Evolutionary conservation across 768 basidiomycete species (phyloP).

Genomic region (Leccinum rimulosum): DNA sequence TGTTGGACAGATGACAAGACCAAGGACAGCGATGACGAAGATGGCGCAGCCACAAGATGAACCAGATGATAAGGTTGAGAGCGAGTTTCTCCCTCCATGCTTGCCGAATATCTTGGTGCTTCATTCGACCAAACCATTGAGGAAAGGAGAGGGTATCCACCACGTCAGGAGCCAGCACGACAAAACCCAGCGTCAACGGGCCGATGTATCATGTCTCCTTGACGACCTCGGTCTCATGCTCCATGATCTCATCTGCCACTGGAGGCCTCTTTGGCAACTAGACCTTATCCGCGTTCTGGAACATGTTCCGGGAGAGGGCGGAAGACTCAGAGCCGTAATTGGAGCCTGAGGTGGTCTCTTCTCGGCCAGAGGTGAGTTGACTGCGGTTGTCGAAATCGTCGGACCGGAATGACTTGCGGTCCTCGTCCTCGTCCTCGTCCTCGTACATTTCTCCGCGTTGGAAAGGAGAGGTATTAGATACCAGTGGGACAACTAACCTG

Average conservation of each 20-base stretch:
- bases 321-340: slow-evolving; percentile 91
- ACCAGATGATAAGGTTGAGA: slow-evolving; percentile 94
- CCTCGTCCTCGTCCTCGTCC: slow-evolving; percentile 78
- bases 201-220: slow-evolving; percentile 79
- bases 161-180: slow-evolving; percentile 89
- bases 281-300: slow-evolving; percentile 76
- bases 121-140: slow-evolving; percentile 86
- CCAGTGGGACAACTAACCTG: slow-evolving; percentile 88
- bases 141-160: slow-evolving; percentile 77
- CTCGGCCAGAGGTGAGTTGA: slow-evolving; percentile 72
- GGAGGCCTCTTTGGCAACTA: slow-evolving; percentile 77
- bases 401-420: slow-evolving; percentile 66
- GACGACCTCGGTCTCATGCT: slow-evolving; percentile 87
- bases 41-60: slow-evolving; percentile 86
- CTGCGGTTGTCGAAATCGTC: slow-evolving; percentile 83
- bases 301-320: slow-evolving; percentile 94
- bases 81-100: slow-evolving; percentile 98
- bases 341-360: slow-evolving; percentile 84
- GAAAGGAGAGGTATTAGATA: slow-evolving; percentile 79
- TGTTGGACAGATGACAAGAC: slow-evolving; percentile 88
- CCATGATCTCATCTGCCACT: slow-evolving; percentile 83
- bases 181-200: slow-evolving; percentile 82
- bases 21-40: slow-evolving; percentile 90
- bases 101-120: slow-evolving; percentile 88
- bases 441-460: slow-evolving; percentile 73